phyloP scores from a whole-genome alignment of 2,329 filamentous ascomycete species.

The Alternaria dauci region DNA sequence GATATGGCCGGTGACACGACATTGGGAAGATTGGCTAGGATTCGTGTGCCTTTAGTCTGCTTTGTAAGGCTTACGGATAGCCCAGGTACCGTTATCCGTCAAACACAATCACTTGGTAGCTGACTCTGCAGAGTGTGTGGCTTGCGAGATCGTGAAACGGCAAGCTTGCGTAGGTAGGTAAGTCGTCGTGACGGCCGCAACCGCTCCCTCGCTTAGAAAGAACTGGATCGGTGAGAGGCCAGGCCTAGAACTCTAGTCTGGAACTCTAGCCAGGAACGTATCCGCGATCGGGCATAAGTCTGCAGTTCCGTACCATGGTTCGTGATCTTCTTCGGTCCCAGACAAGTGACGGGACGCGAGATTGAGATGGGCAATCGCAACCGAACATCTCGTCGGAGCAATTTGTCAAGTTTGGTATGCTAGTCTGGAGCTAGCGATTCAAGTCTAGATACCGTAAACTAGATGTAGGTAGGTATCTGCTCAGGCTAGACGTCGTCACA shows the following conservation, averaged over 20 bases:
- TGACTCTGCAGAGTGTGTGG: not conserved
- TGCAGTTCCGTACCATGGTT: not conserved
- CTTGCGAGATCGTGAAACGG: not conserved
- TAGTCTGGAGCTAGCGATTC: not conserved
- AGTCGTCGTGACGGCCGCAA: not conserved
- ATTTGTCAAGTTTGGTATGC: not conserved
- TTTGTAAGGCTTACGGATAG: not conserved
- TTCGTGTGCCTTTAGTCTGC: not conserved
- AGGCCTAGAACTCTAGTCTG: not conserved
- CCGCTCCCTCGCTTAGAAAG: not conserved
- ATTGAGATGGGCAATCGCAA: not conserved
- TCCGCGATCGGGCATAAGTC: slow-evolving; percentile 3
- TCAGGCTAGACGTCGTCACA: not conserved
- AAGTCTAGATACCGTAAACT: slow-evolving; percentile 1
- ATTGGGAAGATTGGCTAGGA: not conserved
- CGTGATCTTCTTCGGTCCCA: not conserved
- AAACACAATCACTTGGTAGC: not conserved
- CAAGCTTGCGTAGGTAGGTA: not conserved
- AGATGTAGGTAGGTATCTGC: not conserved
- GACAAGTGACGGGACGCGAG: not conserved
- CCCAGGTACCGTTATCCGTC: not conserved
- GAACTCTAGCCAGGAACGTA: slow-evolving; percentile 3
- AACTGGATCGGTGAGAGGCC: not conserved
- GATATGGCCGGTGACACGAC: not conserved
- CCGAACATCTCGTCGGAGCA: not conserved